Conservation (phyloP, 208 protist genomes). For the Trypanosoma avium region DNA sequence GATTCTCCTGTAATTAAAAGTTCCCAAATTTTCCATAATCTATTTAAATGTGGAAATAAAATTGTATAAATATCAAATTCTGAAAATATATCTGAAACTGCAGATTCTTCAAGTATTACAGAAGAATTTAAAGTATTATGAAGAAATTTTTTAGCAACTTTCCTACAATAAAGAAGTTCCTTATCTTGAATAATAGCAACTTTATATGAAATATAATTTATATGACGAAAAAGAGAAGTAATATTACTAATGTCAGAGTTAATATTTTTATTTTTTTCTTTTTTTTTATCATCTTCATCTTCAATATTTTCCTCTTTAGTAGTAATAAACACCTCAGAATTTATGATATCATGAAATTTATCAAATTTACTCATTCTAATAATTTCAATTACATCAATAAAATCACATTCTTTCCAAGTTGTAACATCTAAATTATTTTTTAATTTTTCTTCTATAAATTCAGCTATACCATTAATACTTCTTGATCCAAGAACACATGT, state of each 20-base stretch:
- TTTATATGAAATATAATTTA: constrained; percentile 2
- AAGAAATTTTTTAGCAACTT: constrained; percentile 13
- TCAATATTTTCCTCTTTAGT: too few species aligned
- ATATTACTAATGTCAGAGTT: not conserved
- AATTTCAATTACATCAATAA: constrained; percentile 2
- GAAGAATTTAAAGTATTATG: not conserved
- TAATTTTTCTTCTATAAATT: constrained; percentile 3
- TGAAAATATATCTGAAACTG: constrained; percentile 9
- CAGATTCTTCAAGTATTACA: not conserved
- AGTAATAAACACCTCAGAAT: not conserved
- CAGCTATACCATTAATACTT: constrained; percentile 4
- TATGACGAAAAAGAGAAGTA: constrained; percentile 9
- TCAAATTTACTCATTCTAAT: constrained; percentile 14
- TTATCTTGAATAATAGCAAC: constrained; percentile 18
- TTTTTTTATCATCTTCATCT: too few species aligned
- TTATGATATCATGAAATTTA: not conserved
- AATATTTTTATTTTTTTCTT: not conserved
- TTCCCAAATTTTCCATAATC: constrained; percentile 41
- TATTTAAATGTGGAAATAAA: constrained; percentile 25
- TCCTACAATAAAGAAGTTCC: constrained; percentile 7
- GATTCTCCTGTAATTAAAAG: constrained; percentile 30
- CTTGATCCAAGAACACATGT: constrained; percentile 1
- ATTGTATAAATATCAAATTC: constrained; percentile 24
- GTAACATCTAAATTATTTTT: constrained; percentile 5
- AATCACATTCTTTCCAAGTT: constrained; percentile 7